These are phyloP conservation scores for Basidioascus undulatus DNA, from an alignment of 768 basidiomycete species.

Conservation along the genomic window DNA sequence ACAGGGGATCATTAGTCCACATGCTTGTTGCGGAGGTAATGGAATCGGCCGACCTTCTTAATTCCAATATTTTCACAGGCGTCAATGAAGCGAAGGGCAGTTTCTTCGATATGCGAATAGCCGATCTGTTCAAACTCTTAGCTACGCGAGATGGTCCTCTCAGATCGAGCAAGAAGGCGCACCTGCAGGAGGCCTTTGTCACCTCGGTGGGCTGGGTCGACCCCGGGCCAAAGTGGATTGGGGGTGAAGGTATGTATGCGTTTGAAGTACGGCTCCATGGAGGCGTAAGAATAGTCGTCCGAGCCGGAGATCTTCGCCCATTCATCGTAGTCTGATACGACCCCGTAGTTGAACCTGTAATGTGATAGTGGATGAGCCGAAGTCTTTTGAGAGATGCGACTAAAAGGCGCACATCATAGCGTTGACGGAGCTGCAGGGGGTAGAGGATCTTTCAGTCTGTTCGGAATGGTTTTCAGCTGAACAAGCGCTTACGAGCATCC, in stretches of 20 bases:
- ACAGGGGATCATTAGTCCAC: background rate
- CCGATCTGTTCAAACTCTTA: background rate
- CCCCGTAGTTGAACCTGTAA: slow-evolving; percentile 6
- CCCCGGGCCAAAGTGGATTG: slow-evolving; percentile 2
- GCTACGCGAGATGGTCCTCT: background rate
- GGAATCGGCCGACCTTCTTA: background rate
- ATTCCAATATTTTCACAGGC: slow-evolving; percentile 6
- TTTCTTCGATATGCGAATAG: slow-evolving; percentile 1
- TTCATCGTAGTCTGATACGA: slow-evolving; percentile 9
- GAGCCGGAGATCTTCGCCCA: slow-evolving; percentile 7
- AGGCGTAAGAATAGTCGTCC: slow-evolving; percentile 4
- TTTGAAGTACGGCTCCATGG: slow-evolving; percentile 5
- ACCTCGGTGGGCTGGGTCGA: slow-evolving; percentile 2
- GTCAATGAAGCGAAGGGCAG: slow-evolving; percentile 2
- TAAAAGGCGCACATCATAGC: slow-evolving; percentile 7
- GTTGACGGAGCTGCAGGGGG: slow-evolving; percentile 5
- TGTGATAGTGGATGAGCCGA: background rate
- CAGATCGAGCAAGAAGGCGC: background rate
- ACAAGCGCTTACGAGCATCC: slow-evolving; percentile 2
- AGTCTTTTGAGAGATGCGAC: background rate
- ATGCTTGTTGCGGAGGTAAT: slow-evolving; percentile 6
- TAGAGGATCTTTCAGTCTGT: background rate
- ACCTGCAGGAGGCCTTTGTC: slow-evolving; percentile 1
- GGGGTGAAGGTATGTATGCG: slow-evolving; percentile 9
- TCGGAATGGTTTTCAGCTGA: background rate